phyloP scores from a whole-genome alignment of 768 basidiomycete genomes.

The Xerocomus brunneocitrinus region DNA sequence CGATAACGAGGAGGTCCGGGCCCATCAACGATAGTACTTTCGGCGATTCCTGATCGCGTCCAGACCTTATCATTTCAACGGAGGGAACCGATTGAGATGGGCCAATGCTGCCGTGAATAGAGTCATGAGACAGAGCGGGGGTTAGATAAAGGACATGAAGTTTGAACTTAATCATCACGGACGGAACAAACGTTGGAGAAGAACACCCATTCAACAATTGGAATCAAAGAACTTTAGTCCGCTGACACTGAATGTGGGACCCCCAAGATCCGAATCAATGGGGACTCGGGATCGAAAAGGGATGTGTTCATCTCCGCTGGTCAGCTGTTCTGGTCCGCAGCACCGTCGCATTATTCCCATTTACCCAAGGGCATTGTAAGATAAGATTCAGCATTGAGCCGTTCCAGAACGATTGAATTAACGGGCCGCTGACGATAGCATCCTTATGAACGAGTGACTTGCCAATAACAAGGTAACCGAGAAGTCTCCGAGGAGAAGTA shows the following conservation, averaged over 20 bases:
- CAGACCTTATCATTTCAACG: too few relatives aligned
- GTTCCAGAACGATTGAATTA: neutral
- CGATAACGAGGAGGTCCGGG: too few relatives aligned
- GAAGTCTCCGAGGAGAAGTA: neutral
- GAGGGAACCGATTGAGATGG: too few relatives aligned
- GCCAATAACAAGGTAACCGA: neutral
- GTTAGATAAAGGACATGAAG: neutral
- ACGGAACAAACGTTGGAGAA: neutral
- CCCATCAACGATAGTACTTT: too few relatives aligned
- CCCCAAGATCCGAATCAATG: neutral
- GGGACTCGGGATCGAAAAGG: neutral
- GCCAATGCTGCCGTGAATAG: neutral
- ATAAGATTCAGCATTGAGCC: neutral
- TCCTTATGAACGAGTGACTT: neutral
- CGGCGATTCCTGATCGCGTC: too few relatives aligned
- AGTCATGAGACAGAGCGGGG: neutral
- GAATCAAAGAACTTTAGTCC: neutral
- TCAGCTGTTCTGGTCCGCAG: neutral
- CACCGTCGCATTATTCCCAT: conserved; percentile 1
- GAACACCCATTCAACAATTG: neutral
- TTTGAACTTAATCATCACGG: neutral
- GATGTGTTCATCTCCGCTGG: neutral
- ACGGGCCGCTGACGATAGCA: neutral
- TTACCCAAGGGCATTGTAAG: neutral
- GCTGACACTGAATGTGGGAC: neutral